Evolutionary conservation across 2,329 filamentous ascomycete genomes (phyloP), one percentile per base, ranked within the genome.

Genomic region (Fusarium graminum): DNA sequence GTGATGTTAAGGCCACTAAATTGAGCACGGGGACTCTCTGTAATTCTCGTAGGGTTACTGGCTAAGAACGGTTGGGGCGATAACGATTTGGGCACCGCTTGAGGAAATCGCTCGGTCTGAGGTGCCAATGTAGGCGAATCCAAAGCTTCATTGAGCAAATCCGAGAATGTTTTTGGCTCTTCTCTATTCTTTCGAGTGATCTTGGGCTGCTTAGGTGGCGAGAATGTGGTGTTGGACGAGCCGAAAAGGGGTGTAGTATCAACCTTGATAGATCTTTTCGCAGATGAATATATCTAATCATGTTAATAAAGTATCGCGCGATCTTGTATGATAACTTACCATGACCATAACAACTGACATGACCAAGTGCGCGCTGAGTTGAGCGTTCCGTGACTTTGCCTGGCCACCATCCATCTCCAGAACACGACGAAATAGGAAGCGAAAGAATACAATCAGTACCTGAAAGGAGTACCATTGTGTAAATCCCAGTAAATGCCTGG

Each of bases 391-490:
- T 4, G 79, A 78, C 9, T 79, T 70, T 2, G 75, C 75, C 22
- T 78, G 74, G 1, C 78, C 76, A 4, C 77, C 75, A n/a, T 79
- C 75, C 64, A 81, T 75, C 39, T 79, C 76, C 1, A 79, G 66
- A 17, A 84, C 74, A 14, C 75, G 78, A 19, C 81, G 76, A 47
- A 87, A 84, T 16, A 83, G 70, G 40, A 83, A 76, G 36, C 91
- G 84, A 12, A 88, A 77, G 7, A 83, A 73, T 12, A 92, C 73
- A 22, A 88, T 81, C 30, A 90, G 74, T 3, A 83, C 73, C 71
- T 93, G 91, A 62, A 90, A 85, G 2, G 81, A 82, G 72, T 92
- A 92, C 83, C 91, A 91, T 50, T 86, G 83, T 5, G 81, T 79
- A 13, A 92, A 83, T 0, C 89, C 89, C 4, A 83, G 74, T 30